A percentile compares a stretch with the other conserved stretches of the same genome.
phyloP scores from a whole-genome alignment of 2,329 filamentous ascomycete genomes.

The Paraphoma sp. region DNA sequence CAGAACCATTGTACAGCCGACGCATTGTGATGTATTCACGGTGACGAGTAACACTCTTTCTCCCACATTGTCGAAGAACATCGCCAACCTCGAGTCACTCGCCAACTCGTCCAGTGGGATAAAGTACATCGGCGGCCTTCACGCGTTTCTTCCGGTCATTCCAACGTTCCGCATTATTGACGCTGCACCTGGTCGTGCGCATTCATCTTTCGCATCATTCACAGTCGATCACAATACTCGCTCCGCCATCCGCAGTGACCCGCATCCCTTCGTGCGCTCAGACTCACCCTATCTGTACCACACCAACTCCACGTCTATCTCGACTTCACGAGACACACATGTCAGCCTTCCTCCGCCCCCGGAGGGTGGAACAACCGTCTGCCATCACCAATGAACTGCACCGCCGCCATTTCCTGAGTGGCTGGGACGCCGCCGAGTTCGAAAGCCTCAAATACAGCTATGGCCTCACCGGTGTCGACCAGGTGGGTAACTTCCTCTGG shows the following conservation, averaged over 20 bases:
- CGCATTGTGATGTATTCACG: constrained; percentile 39
- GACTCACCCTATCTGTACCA: constrained; percentile 12
- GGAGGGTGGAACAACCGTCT: constrained; percentile 25
- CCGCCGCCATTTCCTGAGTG: constrained; percentile 34
- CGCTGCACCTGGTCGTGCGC: constrained; percentile 25
- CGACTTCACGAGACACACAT: constrained; percentile 25
- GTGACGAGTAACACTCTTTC: constrained; percentile 28
- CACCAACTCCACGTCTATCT: constrained; percentile 6
- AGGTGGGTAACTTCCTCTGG: constrained; percentile 55
- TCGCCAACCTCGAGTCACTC: constrained; percentile 12
- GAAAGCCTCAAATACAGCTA: constrained; percentile 48
- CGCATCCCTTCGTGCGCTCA: constrained; percentile 6
- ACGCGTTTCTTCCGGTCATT: constrained; percentile 11
- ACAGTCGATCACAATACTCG: constrained; percentile 5
- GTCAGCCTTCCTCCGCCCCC: constrained; percentile 31
- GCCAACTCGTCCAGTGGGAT: constrained; percentile 23
- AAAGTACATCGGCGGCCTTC: constrained; percentile 14
- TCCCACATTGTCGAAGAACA: constrained; percentile 29
- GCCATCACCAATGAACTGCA: constrained; percentile 9
- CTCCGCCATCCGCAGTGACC: background rate
- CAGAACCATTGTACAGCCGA: constrained; percentile 8
- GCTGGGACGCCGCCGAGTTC: constrained; percentile 38
- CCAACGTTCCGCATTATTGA: constrained; percentile 10
- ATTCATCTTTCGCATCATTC: constrained; percentile 10
- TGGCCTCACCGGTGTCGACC: constrained; percentile 57